A percentile compares a stretch with the other conserved stretches of the same genome.
These are phyloP conservation scores for Penicillium canescens DNA, from an alignment of 495 filamentous ascomycete species.

Conservation along the genomic window DNA sequence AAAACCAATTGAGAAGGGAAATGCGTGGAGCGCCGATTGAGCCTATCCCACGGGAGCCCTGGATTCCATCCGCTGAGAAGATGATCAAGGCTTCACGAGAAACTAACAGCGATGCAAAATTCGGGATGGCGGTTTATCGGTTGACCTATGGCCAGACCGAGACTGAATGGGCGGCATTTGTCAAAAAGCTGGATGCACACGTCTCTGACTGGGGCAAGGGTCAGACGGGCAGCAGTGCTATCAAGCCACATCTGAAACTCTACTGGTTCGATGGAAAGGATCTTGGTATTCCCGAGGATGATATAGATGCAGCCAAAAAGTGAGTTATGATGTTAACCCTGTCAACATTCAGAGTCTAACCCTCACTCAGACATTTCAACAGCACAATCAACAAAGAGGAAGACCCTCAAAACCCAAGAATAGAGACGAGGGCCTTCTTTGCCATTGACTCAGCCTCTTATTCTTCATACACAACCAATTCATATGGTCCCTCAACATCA, in stretches of 20 bases:
- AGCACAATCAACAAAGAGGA: background rate
- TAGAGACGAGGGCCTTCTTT: constrained; percentile 10
- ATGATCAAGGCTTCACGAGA: background rate
- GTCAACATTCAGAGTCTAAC: background rate
- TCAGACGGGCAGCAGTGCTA: constrained; percentile 16
- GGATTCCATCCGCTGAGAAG: constrained; percentile 6
- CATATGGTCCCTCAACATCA: constrained; percentile 11
- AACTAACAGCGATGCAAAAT: background rate
- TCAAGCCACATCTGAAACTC: constrained; percentile 27
- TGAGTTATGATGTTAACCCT: constrained; percentile 5
- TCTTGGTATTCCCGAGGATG: constrained; percentile 23
- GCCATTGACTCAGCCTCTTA: constrained; percentile 25
- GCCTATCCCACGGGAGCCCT: constrained; percentile 19
- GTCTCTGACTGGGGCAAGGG: constrained; percentile 29
- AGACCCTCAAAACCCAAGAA: background rate
- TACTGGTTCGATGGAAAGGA: constrained; percentile 36
- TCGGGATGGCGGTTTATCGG: constrained; percentile 34
- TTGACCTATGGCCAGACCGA: constrained; percentile 27
- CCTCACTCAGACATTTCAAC: constrained; percentile 17
- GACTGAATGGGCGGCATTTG: constrained; percentile 25
- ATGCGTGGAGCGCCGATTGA: constrained; percentile 17
- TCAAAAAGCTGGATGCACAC: constrained; percentile 24
- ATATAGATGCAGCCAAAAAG: constrained; percentile 31
- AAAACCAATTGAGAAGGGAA: constrained; percentile 16
- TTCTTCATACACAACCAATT: constrained; percentile 21